These are phyloP conservation scores for Kwoniella heveanensis DNA, from an alignment of 768 basidiomycete genomes.

Conservation along the genomic window DNA sequence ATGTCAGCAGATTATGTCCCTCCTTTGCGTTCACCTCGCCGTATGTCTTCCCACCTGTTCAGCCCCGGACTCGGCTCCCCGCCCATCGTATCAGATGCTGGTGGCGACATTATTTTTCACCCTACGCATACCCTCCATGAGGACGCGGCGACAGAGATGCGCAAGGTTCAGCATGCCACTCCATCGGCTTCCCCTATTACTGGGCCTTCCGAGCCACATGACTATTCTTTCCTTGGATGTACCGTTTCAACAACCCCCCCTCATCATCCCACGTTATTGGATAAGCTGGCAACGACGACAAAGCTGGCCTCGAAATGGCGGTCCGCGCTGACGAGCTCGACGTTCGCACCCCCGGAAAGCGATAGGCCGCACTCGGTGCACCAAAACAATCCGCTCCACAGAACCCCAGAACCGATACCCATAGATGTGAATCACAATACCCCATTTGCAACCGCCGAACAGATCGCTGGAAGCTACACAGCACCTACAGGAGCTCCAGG, in stretches of 20 bases:
- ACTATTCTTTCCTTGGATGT: neutral
- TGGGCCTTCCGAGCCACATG: neutral
- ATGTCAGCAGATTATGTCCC: conserved; percentile 39
- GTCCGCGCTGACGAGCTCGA: conserved; percentile 30
- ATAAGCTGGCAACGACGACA: conserved; percentile 36
- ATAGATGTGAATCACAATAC: conserved; percentile 46
- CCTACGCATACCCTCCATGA: conserved; percentile 17
- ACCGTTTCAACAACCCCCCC: conserved; percentile 13
- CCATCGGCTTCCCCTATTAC: neutral
- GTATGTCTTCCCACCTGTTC: conserved; percentile 30
- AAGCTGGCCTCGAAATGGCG: conserved; percentile 52
- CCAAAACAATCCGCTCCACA: neutral
- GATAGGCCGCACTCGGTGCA: neutral
- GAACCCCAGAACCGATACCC: conserved; percentile 12
- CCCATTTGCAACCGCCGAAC: conserved; percentile 43
- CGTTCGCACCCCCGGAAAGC: conserved; percentile 18
- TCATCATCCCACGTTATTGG: conserved; percentile 28
- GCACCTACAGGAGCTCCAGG: conserved; percentile 50
- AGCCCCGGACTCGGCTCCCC: conserved; percentile 37
- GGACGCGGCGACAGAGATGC: conserved; percentile 16
- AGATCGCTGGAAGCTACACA: conserved; percentile 31
- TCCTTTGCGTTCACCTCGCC: conserved; percentile 31
- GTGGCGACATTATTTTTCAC: conserved; percentile 38
- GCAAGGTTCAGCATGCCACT: neutral
- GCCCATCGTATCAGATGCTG: conserved; percentile 30